Evolutionary conservation across 1,139 yeast genomes (phyloP).

Genomic region (Citeromyces siamensis): DNA sequence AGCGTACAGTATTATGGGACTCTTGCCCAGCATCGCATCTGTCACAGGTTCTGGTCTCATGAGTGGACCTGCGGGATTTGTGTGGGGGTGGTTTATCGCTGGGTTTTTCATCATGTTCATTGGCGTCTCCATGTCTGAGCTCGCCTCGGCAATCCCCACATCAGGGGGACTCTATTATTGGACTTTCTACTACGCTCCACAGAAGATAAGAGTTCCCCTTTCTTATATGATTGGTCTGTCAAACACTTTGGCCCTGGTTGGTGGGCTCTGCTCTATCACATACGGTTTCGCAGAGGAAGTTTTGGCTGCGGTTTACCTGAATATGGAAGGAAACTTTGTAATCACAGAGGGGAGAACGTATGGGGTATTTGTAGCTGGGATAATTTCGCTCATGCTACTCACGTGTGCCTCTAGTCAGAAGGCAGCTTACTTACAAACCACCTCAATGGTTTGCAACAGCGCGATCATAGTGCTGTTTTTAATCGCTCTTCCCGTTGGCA

Average conservation of each 20-base stretch:
- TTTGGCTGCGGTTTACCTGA: conserved; percentile 37
- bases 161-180: conserved; percentile 61
- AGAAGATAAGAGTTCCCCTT: conserved; percentile 23
- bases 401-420: conserved; percentile 22
- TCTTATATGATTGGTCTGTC: conserved; percentile 50
- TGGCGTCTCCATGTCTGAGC: conserved; percentile 40
- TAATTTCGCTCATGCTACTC: conserved; percentile 22
- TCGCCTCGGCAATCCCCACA: conserved; percentile 45
- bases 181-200: conserved; percentile 44
- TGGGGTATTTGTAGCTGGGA: conserved; percentile 37
- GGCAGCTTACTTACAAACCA: conserved; percentile 21
- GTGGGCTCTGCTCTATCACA: conserved; percentile 41
- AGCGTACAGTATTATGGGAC: conserved; percentile 37
- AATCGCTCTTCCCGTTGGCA: conserved; percentile 55
- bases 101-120: conserved; percentile 44
- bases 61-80: conserved; percentile 36
- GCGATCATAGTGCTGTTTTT: conserved; percentile 47
- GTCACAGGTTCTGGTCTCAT: conserved; percentile 33
- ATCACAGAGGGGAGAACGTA: conserved; percentile 28
- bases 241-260: conserved; percentile 35
- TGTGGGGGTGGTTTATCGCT: conserved; percentile 19
- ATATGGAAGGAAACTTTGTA: conserved; percentile 31
- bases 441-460: conserved; percentile 38
- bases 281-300: conserved; percentile 42
- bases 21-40: conserved; percentile 41